Percentiles rank a stretch among this genome's conserved stretches.
phyloP scores from a whole-genome alignment of 805 yeast genomes.

The Hanseniaspora singularis region DNA sequence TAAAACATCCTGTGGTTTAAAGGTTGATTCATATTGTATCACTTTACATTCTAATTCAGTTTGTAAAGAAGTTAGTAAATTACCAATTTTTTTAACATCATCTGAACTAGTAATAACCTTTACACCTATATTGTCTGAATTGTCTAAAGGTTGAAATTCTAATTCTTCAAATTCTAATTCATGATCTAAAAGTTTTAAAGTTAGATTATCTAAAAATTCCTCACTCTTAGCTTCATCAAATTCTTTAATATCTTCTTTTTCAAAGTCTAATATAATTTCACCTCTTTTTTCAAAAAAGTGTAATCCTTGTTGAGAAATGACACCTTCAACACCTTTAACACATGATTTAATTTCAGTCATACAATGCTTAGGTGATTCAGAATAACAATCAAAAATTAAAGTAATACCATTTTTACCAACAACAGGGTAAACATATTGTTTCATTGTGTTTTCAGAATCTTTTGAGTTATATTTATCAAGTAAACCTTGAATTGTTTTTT shows the following conservation, averaged over 20 bases:
- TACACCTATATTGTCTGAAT: neutral
- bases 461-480: slow-evolving; percentile 9
- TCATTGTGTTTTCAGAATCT: slow-evolving; percentile 1
- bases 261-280: slow-evolving; percentile 42
- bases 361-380: slow-evolving; percentile 80
- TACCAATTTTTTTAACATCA: slow-evolving; percentile 28
- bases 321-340: slow-evolving; percentile 55
- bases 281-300: slow-evolving; percentile 75
- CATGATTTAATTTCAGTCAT: slow-evolving; percentile 63
- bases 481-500: neutral
- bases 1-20: slow-evolving; percentile 44
- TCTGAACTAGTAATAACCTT: slow-evolving; percentile 5
- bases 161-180: slow-evolving; percentile 13
- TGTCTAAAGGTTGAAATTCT: neutral
- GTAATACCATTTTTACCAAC: slow-evolving; percentile 90
- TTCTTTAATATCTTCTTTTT: slow-evolving; percentile 25
- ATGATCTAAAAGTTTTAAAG: neutral
- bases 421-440: slow-evolving; percentile 64
- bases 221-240: slow-evolving; percentile 17
- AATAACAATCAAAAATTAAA: slow-evolving; percentile 68
- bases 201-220: slow-evolving; percentile 1
- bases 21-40: slow-evolving; percentile 60
- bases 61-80: slow-evolving; percentile 47
- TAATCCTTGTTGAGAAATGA: slow-evolving; percentile 56
- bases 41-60: slow-evolving; percentile 37